Base-by-base conservation (phyloP, 2,329 filamentous ascomycete genomes). In the Talaromyces sp. region DNA sequence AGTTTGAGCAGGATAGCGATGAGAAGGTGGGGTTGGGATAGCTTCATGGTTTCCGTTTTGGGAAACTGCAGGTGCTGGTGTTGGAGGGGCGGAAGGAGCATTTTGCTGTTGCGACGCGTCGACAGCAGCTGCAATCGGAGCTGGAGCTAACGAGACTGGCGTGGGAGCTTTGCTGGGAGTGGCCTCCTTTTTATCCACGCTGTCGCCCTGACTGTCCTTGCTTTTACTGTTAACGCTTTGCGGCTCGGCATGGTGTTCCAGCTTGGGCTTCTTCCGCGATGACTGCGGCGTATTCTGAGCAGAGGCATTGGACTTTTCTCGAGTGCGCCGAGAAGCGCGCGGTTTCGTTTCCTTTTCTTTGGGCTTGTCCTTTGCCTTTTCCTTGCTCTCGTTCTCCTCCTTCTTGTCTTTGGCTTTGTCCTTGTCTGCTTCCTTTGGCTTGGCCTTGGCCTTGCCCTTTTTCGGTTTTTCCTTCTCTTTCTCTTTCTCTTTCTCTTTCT, bases 231-330 rank as follows among this genome's bases (percentile, higher is more conserved):
- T 42, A 33, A 14, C 64, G 61, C 27, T 62, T 44, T 36, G 16
- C 56, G 64, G 18, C 44, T 47, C 44, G 44, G 44, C 53, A 5
- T 31, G 44, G 54, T 68, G 72, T 68, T 79, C 78, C 56, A 78
- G 67, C 69, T 79, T 80, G 52, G 73, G 71, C 66, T 78, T 79
- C 69, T 80, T 86, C 67, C 84, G 82, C 63, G 81, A 65, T 34
- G 69, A 65, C 23, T 70, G 61, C 7, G 65, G 54, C 18, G 63
- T 65, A 16, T 65, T 57, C 14, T 30, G 30, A 14, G 66, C 59
- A 18, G 67, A 68, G 42, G 70, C 66, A 40, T 68, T 69, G n/a
- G 73, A 73, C 62, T 75, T 75, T 60, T 76, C 73, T 18, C 74
- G 69, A 30, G 69, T 70, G 30, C 72, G 75, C 62, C 72, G 74